phyloP scores from a whole-genome alignment of 2,329 filamentous ascomycete genomes.

The Pseudogymnoascus sp. region DNA sequence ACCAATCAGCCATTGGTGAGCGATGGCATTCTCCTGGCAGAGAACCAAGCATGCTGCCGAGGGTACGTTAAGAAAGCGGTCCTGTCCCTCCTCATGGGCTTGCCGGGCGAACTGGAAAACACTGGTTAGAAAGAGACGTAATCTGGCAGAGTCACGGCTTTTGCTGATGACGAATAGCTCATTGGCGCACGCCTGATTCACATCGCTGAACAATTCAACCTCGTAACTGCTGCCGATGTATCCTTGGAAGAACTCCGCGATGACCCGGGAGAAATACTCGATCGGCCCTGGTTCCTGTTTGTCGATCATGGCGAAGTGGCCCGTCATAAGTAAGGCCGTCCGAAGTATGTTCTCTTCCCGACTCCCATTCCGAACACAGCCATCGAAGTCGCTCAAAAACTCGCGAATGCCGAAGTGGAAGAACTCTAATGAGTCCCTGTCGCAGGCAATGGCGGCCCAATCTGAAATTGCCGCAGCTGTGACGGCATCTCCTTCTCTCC shows the following conservation, averaged over 20 bases:
- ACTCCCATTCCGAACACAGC: conserved; percentile 15
- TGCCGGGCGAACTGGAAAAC: conserved; percentile 24
- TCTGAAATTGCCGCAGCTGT: conserved; percentile 16
- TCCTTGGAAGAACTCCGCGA: conserved; percentile 20
- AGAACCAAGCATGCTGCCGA: conserved; percentile 21
- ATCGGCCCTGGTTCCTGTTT: conserved; percentile 18
- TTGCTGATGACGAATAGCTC: conserved; percentile 19
- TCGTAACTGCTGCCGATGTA: conserved; percentile 21
- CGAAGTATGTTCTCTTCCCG: conserved; percentile 18
- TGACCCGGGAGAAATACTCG: background rate
- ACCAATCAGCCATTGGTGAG: conserved; percentile 20
- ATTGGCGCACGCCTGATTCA: conserved; percentile 19
- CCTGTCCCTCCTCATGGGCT: conserved; percentile 15
- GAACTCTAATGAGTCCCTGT: conserved; percentile 16
- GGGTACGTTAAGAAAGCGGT: conserved; percentile 17
- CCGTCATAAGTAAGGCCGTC: conserved; percentile 13
- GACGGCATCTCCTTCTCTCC: conserved; percentile 19
- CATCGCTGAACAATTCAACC: conserved; percentile 19
- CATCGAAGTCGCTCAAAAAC: conserved; percentile 19
- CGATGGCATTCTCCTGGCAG: conserved; percentile 17
- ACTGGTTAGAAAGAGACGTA: conserved; percentile 18
- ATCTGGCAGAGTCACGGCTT: conserved; percentile 14
- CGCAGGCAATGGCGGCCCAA: conserved; percentile 17
- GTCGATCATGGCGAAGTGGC: conserved; percentile 17
- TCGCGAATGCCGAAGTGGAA: conserved; percentile 18